Conservation (phyloP, 2,329 filamentous ascomycete genomes). For the Tolypocladium endophyticum region DNA sequence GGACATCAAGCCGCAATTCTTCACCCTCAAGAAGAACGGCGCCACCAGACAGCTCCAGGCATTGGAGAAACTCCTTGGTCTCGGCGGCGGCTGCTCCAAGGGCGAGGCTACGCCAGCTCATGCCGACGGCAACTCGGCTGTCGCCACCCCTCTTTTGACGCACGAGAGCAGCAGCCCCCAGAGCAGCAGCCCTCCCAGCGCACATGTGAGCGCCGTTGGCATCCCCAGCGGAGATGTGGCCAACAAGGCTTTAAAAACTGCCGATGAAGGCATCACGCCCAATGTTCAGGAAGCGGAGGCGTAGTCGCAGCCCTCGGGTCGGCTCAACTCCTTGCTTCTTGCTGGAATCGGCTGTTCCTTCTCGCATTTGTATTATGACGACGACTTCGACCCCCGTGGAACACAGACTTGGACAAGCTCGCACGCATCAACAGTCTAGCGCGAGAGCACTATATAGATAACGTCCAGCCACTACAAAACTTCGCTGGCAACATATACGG, state of each 20-base stretch:
- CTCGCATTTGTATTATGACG: slow-evolving; percentile 1
- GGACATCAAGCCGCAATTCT: slow-evolving; percentile 52
- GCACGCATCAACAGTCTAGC: background rate
- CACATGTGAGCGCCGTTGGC: slow-evolving; percentile 44
- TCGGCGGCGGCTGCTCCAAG: slow-evolving; percentile 10
- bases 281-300: slow-evolving; percentile 20
- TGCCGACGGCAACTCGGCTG: slow-evolving; percentile 39
- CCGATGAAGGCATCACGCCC: slow-evolving; percentile 6
- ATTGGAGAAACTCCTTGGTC: slow-evolving; percentile 22
- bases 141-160: slow-evolving; percentile 56
- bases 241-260: slow-evolving; percentile 10
- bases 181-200: slow-evolving; percentile 55
- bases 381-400: background rate
- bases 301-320: slow-evolving; percentile 5
- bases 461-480: slow-evolving; percentile 2
- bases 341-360: background rate
- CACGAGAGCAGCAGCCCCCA: slow-evolving; percentile 60
- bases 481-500: slow-evolving; percentile 7
- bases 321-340: background rate
- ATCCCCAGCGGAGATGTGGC: slow-evolving; percentile 19
- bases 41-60: slow-evolving; percentile 48
- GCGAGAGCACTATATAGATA: slow-evolving; percentile 3
- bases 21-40: slow-evolving; percentile 51
- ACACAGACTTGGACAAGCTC: background rate
- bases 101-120: slow-evolving; percentile 25